These are phyloP conservation scores for Phytopythium oedochilum DNA, from an alignment of 352 stramenopile genomes.

Conservation along the genomic window DNA sequence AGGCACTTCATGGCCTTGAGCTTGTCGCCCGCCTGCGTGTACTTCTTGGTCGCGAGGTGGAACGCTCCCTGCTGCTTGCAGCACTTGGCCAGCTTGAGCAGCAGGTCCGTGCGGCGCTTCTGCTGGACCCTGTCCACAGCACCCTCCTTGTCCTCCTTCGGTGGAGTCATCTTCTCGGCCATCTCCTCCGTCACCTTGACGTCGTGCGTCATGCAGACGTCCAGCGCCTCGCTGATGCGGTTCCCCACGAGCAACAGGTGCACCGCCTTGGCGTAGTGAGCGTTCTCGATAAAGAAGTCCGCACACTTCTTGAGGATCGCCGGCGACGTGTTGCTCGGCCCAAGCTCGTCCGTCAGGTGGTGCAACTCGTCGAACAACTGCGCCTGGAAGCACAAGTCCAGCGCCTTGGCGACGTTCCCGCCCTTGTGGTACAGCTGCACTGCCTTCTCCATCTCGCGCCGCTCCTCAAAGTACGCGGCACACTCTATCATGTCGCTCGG, in stretches of 20 bases:
- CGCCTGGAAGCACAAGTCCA: slow-evolving; percentile 92
- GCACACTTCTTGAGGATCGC: slow-evolving; percentile 87
- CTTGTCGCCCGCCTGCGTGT: slow-evolving; percentile 91
- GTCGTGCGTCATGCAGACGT: slow-evolving; percentile 88
- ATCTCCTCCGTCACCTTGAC: slow-evolving; percentile 91
- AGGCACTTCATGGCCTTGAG: slow-evolving; percentile 94
- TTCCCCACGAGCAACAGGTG: slow-evolving; percentile 80
- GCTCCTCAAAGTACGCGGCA: slow-evolving; percentile 90
- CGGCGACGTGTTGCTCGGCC: slow-evolving; percentile 57
- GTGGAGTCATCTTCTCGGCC: slow-evolving; percentile 89
- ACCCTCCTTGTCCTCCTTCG: slow-evolving; percentile 59
- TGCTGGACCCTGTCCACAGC: slow-evolving; percentile 30
- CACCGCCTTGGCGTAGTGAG: slow-evolving; percentile 90
- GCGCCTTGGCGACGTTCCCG: slow-evolving; percentile 86
- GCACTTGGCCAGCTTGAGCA: slow-evolving; percentile 89
- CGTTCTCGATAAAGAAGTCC: slow-evolving; percentile 92
- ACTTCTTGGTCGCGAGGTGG: slow-evolving; percentile 94
- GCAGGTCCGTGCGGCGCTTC: slow-evolving; percentile 72
- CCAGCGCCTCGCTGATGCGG: slow-evolving; percentile 73
- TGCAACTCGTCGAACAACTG: slow-evolving; percentile 87
- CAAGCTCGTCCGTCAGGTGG: slow-evolving; percentile 81
- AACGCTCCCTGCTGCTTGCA: slow-evolving; percentile 92
- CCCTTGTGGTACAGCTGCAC: slow-evolving; percentile 93
- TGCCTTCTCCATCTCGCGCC: slow-evolving; percentile 92
- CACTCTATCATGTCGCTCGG: slow-evolving; percentile 87